Conservation (phyloP, 805 yeast genomes). For the Metschnikowia koreensis region DNA sequence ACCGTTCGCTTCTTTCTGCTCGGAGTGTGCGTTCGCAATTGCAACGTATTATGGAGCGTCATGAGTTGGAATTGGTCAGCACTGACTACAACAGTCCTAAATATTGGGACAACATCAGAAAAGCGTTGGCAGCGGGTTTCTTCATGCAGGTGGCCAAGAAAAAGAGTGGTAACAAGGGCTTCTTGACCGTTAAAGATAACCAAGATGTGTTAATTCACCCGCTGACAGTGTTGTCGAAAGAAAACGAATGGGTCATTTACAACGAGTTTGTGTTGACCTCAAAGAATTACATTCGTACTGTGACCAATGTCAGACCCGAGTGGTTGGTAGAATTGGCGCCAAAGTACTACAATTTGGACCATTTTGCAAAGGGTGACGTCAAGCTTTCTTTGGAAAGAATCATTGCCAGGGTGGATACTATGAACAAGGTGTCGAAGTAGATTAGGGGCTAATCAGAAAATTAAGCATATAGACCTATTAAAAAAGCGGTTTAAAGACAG, state of each 20-base stretch:
- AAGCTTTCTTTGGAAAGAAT: conserved; percentile 66
- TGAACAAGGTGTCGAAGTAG: conserved; percentile 28
- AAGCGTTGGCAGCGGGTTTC: conserved; percentile 88
- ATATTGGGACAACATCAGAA: conserved; percentile 76
- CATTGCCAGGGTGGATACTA: conserved; percentile 44
- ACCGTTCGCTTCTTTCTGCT: conserved; percentile 83
- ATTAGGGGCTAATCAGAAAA: neutral
- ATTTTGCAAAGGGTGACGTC: conserved; percentile 70
- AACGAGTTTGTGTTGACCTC: conserved; percentile 94
- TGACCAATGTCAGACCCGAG: conserved; percentile 85
- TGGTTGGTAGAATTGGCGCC: conserved; percentile 87
- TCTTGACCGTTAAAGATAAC: conserved; percentile 88
- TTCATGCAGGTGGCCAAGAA: conserved; percentile 98
- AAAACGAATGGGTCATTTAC: conserved; percentile 90
- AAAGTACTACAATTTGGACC: conserved; percentile 59
- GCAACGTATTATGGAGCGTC: conserved; percentile 75
- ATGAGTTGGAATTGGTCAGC: conserved; percentile 69
- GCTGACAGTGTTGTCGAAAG: conserved; percentile 83
- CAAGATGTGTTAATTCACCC: conserved; percentile 96
- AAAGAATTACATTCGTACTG: conserved; percentile 91
- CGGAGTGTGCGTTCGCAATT: conserved; percentile 83
- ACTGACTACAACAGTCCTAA: conserved; percentile 56
- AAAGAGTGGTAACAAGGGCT: conserved; percentile 72
- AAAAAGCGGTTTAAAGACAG: neutral
- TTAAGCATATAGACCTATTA: neutral